Conservation (phyloP, 345 rosid species). For the Bruguiera gymnorhiza region DNA sequence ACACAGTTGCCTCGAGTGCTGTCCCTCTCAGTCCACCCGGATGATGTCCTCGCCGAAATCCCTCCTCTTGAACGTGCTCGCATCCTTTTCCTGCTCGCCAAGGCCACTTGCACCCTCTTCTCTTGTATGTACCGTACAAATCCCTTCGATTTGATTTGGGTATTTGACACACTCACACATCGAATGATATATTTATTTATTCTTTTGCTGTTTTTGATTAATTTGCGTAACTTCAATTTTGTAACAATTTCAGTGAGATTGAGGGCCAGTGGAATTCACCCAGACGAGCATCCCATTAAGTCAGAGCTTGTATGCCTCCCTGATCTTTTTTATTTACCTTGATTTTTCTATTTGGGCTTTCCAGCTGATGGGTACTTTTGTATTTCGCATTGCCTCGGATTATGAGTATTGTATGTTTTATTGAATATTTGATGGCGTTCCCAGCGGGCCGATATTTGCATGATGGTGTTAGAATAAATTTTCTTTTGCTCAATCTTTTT, state of each 20-base stretch:
- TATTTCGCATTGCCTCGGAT: background rate
- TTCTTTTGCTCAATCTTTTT: background rate
- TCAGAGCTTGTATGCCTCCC: slow-evolving; percentile 69
- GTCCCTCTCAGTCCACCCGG: slow-evolving; percentile 44
- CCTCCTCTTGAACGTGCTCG: slow-evolving; percentile 76
- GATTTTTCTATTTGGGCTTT: background rate
- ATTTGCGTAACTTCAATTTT: background rate
- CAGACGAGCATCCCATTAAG: slow-evolving; percentile 79
- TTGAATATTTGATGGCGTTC: too few relatives aligned
- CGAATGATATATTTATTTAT: background rate
- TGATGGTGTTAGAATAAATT: too few relatives aligned
- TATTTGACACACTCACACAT: too few relatives aligned
- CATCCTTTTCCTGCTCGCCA: slow-evolving; percentile 53
- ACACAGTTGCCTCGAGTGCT: slow-evolving; percentile 53
- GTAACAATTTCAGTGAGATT: slow-evolving; percentile 56
- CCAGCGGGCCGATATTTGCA: too few relatives aligned
- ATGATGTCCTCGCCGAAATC: slow-evolving; percentile 55
- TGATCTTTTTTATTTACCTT: slow-evolving; percentile 1
- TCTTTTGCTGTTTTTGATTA: background rate
- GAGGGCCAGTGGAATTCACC: slow-evolving; percentile 74
- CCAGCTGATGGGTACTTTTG: slow-evolving; percentile 12
- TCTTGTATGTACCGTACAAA: slow-evolving; percentile 34
- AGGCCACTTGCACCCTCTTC: slow-evolving; percentile 64
- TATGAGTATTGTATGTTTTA: too few relatives aligned
- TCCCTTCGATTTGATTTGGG: background rate